Evolutionary conservation across 768 basidiomycete genomes (phyloP), one percentile per base, ranked within the genome.

Genomic region (Boletus coccyginus): DNA sequence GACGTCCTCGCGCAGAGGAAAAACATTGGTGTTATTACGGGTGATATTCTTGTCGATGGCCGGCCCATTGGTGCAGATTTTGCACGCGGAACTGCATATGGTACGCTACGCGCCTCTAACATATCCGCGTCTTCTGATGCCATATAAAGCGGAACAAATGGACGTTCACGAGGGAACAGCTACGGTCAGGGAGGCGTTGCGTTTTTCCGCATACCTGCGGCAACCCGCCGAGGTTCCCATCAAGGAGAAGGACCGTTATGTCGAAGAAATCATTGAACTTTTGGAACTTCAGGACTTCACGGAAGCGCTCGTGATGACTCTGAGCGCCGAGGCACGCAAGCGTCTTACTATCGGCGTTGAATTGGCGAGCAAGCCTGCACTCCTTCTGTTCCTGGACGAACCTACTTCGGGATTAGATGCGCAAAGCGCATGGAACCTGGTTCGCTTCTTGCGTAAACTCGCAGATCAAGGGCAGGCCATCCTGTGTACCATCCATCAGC

Each of bases 271-370:
- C 71, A 86, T 95, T 46, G 85, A 91, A 65, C 78, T 94, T 14
- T 78, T 93, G 31, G 93, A 93, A 69, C 76, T 95, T 31, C 90
- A 94, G 62, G 86, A 92, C 66, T 75, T 89, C 2, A 85, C 91
- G 2, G 92, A 94, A 61, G 92, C 90, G 0, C 77, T 94, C 61
- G 88, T 94, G 16, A 82, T 83, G 67, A 84, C 80, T 60, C 77
- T 90, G 36, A 79, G 77, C 50, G 79, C 83, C 24, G 88, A 87
- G 62, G 83, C 87, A 9, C 81, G 91, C 58, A 95, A 95, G 69
- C 86, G 92, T 11, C 78, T 94, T 24, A 94, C 93, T 2, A 95
- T 95, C 62, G 94, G 91, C 55, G 93, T 95, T 52, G 93, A 95
- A 69, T 79, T 96, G 9, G 92, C 92, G 17, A 88, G 89, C 70